Evolutionary conservation across 176 grass and related monocot species (phyloP).

Genomic region (Bromus sterilis): DNA sequence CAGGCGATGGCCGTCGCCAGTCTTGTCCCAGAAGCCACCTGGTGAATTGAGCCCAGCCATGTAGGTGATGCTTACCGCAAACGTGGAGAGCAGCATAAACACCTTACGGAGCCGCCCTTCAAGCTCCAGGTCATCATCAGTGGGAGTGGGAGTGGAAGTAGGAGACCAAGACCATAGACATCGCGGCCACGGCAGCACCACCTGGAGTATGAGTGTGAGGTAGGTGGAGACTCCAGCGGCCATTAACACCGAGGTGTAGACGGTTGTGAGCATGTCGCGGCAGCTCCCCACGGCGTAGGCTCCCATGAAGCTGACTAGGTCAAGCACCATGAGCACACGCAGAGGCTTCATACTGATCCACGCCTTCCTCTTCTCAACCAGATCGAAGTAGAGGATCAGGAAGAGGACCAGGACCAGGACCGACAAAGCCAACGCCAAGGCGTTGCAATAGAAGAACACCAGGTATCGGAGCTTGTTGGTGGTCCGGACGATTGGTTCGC

Average conservation of each 20-base stretch:
- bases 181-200: background rate
- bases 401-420: background rate
- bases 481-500: background rate
- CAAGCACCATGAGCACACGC: background rate
- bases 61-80: constrained; percentile 19
- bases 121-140: no score
- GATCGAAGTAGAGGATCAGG: background rate
- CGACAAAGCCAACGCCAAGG: background rate
- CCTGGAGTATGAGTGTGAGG: background rate
- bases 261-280: background rate
- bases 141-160: no score
- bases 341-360: background rate
- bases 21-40: background rate
- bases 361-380: background rate
- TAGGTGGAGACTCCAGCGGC: background rate
- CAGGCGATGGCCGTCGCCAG: rapidly evolving
- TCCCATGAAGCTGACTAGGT: constrained; percentile 6
- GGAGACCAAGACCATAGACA: background rate
- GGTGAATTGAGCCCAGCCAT: constrained; percentile 10
- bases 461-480: background rate
- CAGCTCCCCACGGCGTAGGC: background rate
- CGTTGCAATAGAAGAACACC: constrained; percentile 18
- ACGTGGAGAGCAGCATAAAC: background rate
- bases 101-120: background rate
- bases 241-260: background rate